Evolutionary conservation across 148 eudicot genomes (phyloP).

Genomic region (Salicornia ramosissima): DNA sequence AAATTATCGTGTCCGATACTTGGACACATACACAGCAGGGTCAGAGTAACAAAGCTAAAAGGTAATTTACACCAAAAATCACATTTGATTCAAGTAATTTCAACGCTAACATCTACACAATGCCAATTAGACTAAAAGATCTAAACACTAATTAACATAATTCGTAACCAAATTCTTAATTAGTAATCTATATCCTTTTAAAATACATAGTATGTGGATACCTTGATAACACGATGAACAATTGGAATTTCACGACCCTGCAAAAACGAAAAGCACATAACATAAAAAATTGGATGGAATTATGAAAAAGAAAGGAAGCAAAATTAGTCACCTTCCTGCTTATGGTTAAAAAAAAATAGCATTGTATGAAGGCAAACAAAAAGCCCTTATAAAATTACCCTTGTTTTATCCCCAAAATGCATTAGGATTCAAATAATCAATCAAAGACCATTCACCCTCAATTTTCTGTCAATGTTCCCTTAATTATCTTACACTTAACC

Average conservation of each 20-base stretch:
- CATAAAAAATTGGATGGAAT: background rate
- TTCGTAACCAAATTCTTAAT: background rate
- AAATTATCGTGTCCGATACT: no score
- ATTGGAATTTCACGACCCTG: constrained; percentile 84
- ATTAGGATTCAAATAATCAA: background rate
- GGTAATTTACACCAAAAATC: no score
- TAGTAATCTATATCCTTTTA: background rate
- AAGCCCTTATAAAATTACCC: background rate
- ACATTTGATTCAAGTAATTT: background rate
- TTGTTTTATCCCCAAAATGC: background rate
- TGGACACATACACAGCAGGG: no score
- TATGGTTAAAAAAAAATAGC: background rate
- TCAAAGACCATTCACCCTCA: background rate
- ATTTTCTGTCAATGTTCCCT: background rate
- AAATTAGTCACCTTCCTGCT: background rate
- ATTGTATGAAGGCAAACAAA: background rate
- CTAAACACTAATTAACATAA: background rate
- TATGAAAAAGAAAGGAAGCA: background rate
- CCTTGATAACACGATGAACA: constrained; percentile 88
- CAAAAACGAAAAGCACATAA: constrained; percentile 13
- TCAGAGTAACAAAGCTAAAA: no score
- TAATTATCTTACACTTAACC: no score
- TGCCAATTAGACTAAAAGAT: background rate
- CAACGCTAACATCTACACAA: background rate
- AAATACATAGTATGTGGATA: constrained; percentile 19